Evolutionary conservation across 2,329 filamentous ascomycete species (phyloP).

Genomic region (Neofusicoccum sp.): DNA sequence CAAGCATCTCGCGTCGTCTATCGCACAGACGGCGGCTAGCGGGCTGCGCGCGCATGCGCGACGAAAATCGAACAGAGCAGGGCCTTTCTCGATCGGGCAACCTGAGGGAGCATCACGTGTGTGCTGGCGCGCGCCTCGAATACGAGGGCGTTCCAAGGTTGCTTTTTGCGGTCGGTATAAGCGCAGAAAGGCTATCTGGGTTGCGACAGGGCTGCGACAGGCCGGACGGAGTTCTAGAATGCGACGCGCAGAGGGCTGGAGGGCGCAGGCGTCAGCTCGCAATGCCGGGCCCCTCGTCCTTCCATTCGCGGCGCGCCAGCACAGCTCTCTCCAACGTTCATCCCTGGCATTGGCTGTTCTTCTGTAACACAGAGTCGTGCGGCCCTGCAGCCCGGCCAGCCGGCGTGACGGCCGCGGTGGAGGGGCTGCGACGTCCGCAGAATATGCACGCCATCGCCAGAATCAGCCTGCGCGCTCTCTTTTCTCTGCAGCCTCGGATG

Average conservation of each 20-base stretch:
- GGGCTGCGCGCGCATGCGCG: background rate
- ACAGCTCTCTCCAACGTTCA: constrained; percentile 8
- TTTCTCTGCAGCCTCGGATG: background rate
- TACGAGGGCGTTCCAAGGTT: background rate
- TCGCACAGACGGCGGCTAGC: background rate
- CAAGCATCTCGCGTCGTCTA: background rate
- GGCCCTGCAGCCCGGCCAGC: constrained; percentile 6
- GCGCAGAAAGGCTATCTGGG: background rate
- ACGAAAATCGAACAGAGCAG: background rate
- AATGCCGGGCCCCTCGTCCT: background rate
- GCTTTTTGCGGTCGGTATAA: background rate
- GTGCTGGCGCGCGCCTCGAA: background rate
- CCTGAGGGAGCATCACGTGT: background rate
- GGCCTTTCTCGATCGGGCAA: background rate
- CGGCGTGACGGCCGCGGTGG: background rate
- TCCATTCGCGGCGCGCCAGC: constrained; percentile 15
- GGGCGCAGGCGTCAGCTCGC: constrained; percentile 7
- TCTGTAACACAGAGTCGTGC: constrained; percentile 2
- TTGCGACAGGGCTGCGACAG: background rate
- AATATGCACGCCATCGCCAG: constrained; percentile 8
- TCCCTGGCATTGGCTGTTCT: constrained; percentile 16
- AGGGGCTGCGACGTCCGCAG: background rate
- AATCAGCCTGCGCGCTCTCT: background rate
- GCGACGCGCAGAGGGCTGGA: background rate
- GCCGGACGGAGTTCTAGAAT: background rate